These are phyloP conservation scores for Fusarium concolor DNA, from an alignment of 2,329 filamentous ascomycete genomes.

Conservation along the genomic window DNA sequence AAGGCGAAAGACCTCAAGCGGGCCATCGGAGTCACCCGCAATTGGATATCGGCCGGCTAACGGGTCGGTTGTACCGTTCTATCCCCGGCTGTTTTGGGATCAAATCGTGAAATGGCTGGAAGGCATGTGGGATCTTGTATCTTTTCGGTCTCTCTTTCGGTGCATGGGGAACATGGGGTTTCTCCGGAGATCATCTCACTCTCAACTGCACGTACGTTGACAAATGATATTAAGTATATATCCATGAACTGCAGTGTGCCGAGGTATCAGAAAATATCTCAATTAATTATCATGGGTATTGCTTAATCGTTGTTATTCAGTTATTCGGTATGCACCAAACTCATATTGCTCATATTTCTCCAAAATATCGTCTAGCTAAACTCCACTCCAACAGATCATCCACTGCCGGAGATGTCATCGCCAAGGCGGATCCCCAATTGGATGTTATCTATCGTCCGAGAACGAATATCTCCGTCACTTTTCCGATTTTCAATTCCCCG, in stretches of 20 bases:
- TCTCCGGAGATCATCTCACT: background rate
- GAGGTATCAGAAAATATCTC: background rate
- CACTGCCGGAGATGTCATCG: constrained; percentile 26
- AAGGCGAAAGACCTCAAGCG: background rate
- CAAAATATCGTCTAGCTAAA: background rate
- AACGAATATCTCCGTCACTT: constrained; percentile 26
- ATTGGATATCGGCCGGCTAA: constrained; percentile 36
- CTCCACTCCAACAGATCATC: constrained; percentile 16
- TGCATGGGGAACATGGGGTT: background rate
- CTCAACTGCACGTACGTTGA: too few species aligned
- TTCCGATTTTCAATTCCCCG: background rate
- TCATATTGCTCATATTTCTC: background rate
- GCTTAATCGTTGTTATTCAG: background rate
- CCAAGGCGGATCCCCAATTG: constrained; percentile 10
- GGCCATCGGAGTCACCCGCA: constrained; percentile 19
- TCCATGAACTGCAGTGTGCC: background rate
- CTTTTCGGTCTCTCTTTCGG: constrained; percentile 8
- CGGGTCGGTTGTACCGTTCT: constrained; percentile 1
- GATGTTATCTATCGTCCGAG: constrained; percentile 22
- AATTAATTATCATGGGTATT: background rate
- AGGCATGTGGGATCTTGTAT: background rate
- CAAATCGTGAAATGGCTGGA: background rate
- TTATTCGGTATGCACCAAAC: background rate
- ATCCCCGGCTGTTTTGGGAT: constrained; percentile 8
- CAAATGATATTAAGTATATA: background rate